Evolutionary conservation across 2,329 filamentous ascomycete genomes (phyloP).

Genomic region (Verticillium klebahnii): DNA sequence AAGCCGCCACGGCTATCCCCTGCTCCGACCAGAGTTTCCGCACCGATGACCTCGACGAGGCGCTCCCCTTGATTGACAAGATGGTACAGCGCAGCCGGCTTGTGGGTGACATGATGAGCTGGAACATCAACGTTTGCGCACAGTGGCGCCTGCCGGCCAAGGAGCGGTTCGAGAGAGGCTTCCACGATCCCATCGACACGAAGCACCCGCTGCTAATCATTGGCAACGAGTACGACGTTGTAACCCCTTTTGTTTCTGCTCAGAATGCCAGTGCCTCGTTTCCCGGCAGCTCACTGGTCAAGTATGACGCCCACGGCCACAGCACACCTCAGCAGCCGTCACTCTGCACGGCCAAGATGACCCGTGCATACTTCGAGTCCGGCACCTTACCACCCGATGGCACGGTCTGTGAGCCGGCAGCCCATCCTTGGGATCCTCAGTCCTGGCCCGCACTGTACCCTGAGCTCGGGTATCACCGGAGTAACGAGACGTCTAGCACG

Average conservation of each 20-base stretch:
- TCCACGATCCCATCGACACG: slow-evolving; percentile 5
- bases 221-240: neutral
- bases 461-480: neutral
- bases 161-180: slow-evolving; percentile 5
- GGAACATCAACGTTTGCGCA: neutral
- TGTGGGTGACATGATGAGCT: neutral
- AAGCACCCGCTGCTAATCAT: neutral
- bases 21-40: slow-evolving; percentile 10
- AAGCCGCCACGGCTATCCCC: slow-evolving; percentile 11
- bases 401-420: neutral
- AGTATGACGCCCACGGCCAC: neutral
- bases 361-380: neutral
- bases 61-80: slow-evolving; percentile 1
- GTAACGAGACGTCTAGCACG: neutral
- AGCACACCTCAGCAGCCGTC: neutral
- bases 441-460: neutral
- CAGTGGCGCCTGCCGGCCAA: slow-evolving; percentile 3
- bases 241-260: neutral
- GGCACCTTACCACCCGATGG: neutral
- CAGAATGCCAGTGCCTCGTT: slow-evolving; percentile 1
- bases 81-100: neutral
- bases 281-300: neutral
- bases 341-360: neutral
- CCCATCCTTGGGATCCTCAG: neutral
- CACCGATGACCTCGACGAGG: slow-evolving; percentile 1